Evolutionary conservation across 805 yeast genomes (phyloP), one percentile per base, ranked within the genome.

Genomic region (Kodamaea leandrae): DNA sequence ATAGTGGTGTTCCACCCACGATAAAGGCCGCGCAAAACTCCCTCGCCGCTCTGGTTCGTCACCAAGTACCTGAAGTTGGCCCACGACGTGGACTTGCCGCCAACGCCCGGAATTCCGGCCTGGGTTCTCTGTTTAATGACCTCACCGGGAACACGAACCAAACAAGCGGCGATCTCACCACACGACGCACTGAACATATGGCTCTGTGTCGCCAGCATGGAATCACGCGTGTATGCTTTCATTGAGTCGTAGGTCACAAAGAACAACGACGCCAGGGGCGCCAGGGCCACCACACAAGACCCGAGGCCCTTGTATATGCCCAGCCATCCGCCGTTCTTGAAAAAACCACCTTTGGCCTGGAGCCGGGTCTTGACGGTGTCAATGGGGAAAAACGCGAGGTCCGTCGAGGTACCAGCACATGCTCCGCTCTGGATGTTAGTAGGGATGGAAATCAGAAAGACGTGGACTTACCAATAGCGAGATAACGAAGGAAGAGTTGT

Each of bases 391-490:
- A 93, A 93, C 3, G 84, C 88, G 27, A 93, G 70, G 64, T 93
- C 99, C 1, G 97, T 90, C 4, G 95, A 82, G 2, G 96, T 93
- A 12, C 99, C 99, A 4, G 99, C 96, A 44, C 93, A 82, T 6
- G 86, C 99, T 27, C 99, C 99, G 55, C 90, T 81, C 75, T 64
- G 40, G 24, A 5, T 30, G 44, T 41, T 43, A 41, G 47, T 44
- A 25, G 17, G 16, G 32, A 4, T 10, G 10, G 32, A 14, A 13
- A 13, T 5, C 7, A 5, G 32, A 10, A 27, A 4, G 16, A n/a
- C n/a, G 16, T 4, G 17, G 13, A 62, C 68, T 26, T 62, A 63
- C 69, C 9, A 64, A 53, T 36, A 64, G 49, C 34, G 69, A 64
- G 35, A 58, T 48, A 37, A 63, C 32, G 45, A 64, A 63, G 15